Conservation (phyloP, 2,329 filamentous ascomycete species). For the Pochonia chlamydosporia region DNA sequence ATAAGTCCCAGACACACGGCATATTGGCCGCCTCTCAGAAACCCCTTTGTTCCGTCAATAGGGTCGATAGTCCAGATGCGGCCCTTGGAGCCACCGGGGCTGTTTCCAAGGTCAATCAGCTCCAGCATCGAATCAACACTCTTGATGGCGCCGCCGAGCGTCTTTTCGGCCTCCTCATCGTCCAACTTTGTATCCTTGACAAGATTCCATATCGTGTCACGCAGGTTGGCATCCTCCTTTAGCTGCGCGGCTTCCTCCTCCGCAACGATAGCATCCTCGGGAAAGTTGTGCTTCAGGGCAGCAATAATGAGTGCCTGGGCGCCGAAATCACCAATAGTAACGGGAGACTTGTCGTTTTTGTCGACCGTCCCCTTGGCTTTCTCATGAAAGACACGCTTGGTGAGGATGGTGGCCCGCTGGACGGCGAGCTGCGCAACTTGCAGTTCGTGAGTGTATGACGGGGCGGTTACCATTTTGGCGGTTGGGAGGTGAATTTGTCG, state of each 20-base stretch:
- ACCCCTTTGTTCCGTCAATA: slow-evolving; percentile 97
- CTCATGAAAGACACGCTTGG: slow-evolving; percentile 57
- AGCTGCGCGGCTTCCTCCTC: slow-evolving; percentile 88
- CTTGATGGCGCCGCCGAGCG: slow-evolving; percentile 62
- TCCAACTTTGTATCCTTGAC: slow-evolving; percentile 67
- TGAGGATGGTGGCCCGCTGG: slow-evolving; percentile 61
- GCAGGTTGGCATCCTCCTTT: slow-evolving; percentile 62
- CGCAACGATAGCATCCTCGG: slow-evolving; percentile 82
- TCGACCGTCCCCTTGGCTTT: slow-evolving; percentile 86
- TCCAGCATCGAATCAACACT: slow-evolving; percentile 62
- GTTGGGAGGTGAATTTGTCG: slow-evolving; percentile 9
- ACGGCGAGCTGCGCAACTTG: slow-evolving; percentile 82
- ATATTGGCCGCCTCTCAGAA: slow-evolving; percentile 93
- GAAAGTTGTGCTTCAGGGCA: slow-evolving; percentile 85
- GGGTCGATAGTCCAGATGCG: slow-evolving; percentile 96
- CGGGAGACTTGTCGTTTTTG: slow-evolving; percentile 93
- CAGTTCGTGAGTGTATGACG: slow-evolving; percentile 70
- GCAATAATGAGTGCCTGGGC: slow-evolving; percentile 94
- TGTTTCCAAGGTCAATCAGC: slow-evolving; percentile 62
- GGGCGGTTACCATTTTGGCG: slow-evolving; percentile 26
- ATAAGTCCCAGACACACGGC: slow-evolving; percentile 90
- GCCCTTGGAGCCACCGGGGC: slow-evolving; percentile 64
- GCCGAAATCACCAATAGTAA: slow-evolving; percentile 96
- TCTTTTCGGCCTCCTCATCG: slow-evolving; percentile 51
- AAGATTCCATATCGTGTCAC: slow-evolving; percentile 71